phyloP scores from a whole-genome alignment of 495 filamentous ascomycete species.

The Podospora conica region DNA sequence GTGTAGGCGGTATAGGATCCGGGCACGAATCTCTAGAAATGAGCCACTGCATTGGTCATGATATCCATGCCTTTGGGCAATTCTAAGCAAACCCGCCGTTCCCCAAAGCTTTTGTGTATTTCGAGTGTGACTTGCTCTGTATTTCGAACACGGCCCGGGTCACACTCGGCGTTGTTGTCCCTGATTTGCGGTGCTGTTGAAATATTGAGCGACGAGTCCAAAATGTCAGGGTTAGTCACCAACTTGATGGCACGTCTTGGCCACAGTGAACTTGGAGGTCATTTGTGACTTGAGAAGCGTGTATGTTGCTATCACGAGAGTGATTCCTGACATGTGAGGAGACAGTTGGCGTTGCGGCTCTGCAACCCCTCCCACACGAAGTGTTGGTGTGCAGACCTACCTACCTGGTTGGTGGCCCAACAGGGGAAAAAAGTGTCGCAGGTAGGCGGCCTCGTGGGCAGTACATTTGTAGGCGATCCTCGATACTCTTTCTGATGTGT shows the following conservation, averaged over 20 bases:
- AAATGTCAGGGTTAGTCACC: not conserved
- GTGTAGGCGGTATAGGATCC: slow-evolving; percentile 29
- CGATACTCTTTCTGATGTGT: too few relatives aligned
- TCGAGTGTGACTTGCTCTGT: not conserved
- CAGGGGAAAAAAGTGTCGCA: not conserved
- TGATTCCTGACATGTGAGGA: not conserved
- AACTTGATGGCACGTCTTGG: not conserved
- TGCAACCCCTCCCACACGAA: not conserved
- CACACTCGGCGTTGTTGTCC: not conserved
- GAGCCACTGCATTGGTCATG: slow-evolving; percentile 24
- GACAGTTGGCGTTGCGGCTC: not conserved
- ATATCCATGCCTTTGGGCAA: slow-evolving; percentile 14
- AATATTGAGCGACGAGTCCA: not conserved
- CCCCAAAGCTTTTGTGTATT: not conserved
- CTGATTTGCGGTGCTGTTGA: not conserved
- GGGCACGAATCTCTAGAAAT: slow-evolving; percentile 24
- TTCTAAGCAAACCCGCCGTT: slow-evolving; percentile 1
- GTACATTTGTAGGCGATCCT: too few relatives aligned
- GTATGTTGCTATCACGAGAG: not conserved
- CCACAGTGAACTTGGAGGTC: not conserved
- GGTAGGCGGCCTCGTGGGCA: not conserved
- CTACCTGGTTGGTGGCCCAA: not conserved
- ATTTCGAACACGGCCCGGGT: not conserved
- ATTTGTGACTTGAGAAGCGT: not conserved
- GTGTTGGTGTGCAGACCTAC: too few relatives aligned